Evolutionary conservation across 257 asterid genomes (phyloP), one percentile per base, ranked within the genome.

Genomic region (Mentha longifolia): DNA sequence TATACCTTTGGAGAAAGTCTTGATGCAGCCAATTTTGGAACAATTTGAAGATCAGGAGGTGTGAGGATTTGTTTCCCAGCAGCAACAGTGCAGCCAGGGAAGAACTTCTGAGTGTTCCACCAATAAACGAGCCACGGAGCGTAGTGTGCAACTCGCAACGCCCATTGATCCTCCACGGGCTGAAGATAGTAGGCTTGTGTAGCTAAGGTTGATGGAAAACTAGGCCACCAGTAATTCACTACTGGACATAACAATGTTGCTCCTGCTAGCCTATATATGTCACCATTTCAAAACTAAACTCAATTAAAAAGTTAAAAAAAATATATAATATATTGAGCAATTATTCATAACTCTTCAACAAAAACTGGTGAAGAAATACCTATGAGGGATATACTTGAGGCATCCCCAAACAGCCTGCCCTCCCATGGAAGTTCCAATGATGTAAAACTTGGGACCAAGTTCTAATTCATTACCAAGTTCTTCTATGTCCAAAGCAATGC

Each of bases 401-500:
- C 95, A 88, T 45, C 96, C 96, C 96, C 92, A 90, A 22, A 86
- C 89, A 6, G 55, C 67, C 51, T 83, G 87, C 49, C 96, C 96
- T 25, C 96, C 95, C 91, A 90, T 86, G 42, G 95, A 90, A 67
- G 3, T 65, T 16, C 96, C 96, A 20, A 87, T 73, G 14, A 90
- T 69, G 73, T 83, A 78, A 79, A 88, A 90, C 71, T 83, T 86
- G 7, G 81, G 70, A 60, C 96, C 96, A 22, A 90, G 87, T 74
- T 73, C 73, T 59, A 87, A 70, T 43, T 80, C 85, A 72, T 84
- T 89, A 11, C 85, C 92, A 9, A 90, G 95, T 73, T 90, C 95
- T 77, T 90, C 95, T 65, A 90, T 86, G 67, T 90, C 95, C 30
- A 84, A 60, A 3, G 86, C 87, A 51, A 77, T 65, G 76, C 92